These are phyloP conservation scores for Talaromyces piceae DNA, from an alignment of 2,329 filamentous ascomycete species.

Conservation along the genomic window DNA sequence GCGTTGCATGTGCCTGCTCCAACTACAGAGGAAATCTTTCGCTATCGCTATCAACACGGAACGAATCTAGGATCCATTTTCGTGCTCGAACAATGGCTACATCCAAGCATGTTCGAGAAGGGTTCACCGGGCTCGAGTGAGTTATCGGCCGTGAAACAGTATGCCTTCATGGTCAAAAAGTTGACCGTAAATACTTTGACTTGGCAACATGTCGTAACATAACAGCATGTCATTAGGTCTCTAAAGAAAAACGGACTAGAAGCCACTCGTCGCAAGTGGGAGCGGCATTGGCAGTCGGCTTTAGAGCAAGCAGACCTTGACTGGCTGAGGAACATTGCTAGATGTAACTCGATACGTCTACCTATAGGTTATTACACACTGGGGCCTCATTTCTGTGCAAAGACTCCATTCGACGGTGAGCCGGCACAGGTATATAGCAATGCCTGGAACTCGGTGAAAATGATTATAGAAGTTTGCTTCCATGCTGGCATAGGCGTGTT, in stretches of 20 bases:
- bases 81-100: conserved; percentile 54
- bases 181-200: not conserved
- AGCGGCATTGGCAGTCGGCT: conserved; percentile 47
- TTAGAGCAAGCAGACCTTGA: conserved; percentile 45
- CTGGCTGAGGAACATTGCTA: conserved; percentile 46
- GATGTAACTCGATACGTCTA: conserved; percentile 51
- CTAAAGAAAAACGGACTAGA: conserved; percentile 43
- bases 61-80: conserved; percentile 54
- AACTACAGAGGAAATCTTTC: conserved; percentile 25
- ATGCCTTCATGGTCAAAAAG: conserved; percentile 10
- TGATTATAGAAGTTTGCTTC: conserved; percentile 40
- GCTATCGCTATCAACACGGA: conserved; percentile 55
- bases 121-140: conserved; percentile 40
- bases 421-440: conserved; percentile 44
- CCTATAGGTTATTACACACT: conserved; percentile 55
- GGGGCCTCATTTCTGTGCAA: conserved; percentile 42
- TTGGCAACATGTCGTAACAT: not conserved
- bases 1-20: conserved; percentile 15
- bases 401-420: conserved; percentile 45
- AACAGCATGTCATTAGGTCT: conserved; percentile 21
- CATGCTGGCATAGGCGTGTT: conserved; percentile 47
- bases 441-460: conserved; percentile 47
- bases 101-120: conserved; percentile 42
- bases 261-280: conserved; percentile 43
- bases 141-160: conserved; percentile 42